These are phyloP conservation scores for Sporothrix inflata DNA, from an alignment of 2,329 filamentous ascomycete species.

Conservation along the genomic window DNA sequence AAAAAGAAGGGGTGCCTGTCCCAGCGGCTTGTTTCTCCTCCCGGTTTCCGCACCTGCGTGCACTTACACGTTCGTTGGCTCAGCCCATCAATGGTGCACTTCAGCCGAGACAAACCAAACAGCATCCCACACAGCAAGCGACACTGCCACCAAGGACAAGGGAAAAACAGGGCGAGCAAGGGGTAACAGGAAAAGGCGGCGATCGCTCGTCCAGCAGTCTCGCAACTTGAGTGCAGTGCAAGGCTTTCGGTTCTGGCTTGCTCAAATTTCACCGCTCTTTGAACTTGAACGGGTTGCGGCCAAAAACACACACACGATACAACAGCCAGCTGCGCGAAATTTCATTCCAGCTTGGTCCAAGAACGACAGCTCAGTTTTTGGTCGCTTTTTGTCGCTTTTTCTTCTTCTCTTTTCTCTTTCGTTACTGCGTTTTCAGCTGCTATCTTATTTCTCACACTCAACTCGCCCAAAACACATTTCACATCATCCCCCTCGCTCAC, in stretches of 20 bases:
- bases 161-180: neutral
- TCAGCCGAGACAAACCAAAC: conserved; percentile 12
- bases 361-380: neutral
- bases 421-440: neutral
- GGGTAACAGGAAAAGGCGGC: neutral
- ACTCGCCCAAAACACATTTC: neutral
- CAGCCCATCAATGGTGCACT: neutral
- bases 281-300: neutral
- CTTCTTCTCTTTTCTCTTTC: neutral
- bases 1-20: neutral
- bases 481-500: conserved; percentile 35
- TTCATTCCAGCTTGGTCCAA: neutral
- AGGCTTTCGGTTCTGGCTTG: neutral
- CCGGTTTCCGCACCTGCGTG: neutral
- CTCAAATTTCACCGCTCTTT: conserved; percentile 21
- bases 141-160: neutral
- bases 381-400: neutral
- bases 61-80: conserved; percentile 12
- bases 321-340: neutral
- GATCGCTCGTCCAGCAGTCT: neutral
- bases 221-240: neutral
- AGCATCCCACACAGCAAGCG: conserved; percentile 5
- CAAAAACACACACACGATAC: conserved; percentile 5
- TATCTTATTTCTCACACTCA: neutral
- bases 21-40: neutral